phyloP scores from a whole-genome alignment of 2,329 filamentous ascomycete genomes.

The Xylaria sp. region DNA sequence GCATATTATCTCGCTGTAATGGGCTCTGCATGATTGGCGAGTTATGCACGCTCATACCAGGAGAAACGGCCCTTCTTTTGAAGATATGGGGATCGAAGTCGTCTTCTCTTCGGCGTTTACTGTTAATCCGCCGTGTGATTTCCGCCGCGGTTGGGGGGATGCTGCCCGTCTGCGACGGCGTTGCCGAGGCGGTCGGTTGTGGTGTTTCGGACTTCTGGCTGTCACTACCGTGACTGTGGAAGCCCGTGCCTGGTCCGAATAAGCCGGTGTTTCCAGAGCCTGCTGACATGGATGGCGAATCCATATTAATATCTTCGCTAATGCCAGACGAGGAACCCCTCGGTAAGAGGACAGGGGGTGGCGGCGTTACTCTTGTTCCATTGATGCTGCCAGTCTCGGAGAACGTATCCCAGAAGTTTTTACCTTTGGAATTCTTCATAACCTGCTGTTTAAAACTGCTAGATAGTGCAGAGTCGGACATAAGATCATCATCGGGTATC shows the following conservation, averaged over 20 bases:
- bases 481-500: constrained; percentile 71
- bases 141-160: constrained; percentile 71
- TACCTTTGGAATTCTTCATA: constrained; percentile 72
- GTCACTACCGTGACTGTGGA: constrained; percentile 40
- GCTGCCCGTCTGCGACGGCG: constrained; percentile 40
- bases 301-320: constrained; percentile 76
- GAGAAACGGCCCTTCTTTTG: constrained; percentile 90
- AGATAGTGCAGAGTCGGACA: constrained; percentile 63
- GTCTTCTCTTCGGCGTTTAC: constrained; percentile 86
- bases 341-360: constrained; percentile 69
- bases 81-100: constrained; percentile 88
- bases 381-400: constrained; percentile 67
- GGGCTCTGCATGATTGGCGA: constrained; percentile 88
- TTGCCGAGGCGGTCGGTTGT: constrained; percentile 42
- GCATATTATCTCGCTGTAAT: constrained; percentile 70
- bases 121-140: constrained; percentile 77
- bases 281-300: constrained; percentile 62
- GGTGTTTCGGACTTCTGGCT: constrained; percentile 46
- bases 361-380: constrained; percentile 54
- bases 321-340: constrained; percentile 64
- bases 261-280: constrained; percentile 43
- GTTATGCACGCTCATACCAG: constrained; percentile 88
- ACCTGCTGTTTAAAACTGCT: constrained; percentile 78
- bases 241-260: constrained; percentile 39
- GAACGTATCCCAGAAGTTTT: constrained; percentile 79